Evolutionary conservation across 768 basidiomycete genomes (phyloP), one percentile per base, ranked within the genome.

Genomic region (Suillus subluteus): DNA sequence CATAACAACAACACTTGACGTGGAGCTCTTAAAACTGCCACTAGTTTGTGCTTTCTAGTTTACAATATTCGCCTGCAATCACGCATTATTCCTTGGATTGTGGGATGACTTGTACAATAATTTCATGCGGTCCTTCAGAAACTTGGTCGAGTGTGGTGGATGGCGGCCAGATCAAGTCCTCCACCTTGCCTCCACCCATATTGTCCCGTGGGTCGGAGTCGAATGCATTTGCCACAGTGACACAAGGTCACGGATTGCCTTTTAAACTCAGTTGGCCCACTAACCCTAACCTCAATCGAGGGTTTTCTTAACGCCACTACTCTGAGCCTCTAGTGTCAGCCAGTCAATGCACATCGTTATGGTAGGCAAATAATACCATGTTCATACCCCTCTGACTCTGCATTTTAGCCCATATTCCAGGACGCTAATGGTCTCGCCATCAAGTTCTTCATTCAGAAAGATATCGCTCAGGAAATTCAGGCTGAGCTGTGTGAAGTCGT

Each of bases 371-470:
- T 21, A 16, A 30, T 35, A 43, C 6, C 15, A 6, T 48, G 26
- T 43, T 43, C 18, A 16, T 46, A n/a, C 64, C 13, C n/a, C 26
- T 63, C 30, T 48, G 32, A 37, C 48, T 8, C 18, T 38, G 30
- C 37, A 50, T 62, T 32, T 18, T 67, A 91, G 90, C 87, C 88
- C 58, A 87, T 92, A 66, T 93, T 93, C 65, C 90, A 91, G 74
- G 91, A 91, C 70, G 75, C 71, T 68, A 86, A 84, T 72, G 88
- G 88, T 46, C 76, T 91, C 62, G 85, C 91, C 3, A 78, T 92
- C 82, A 94, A 94, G 73, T 94, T 94, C 74, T 94, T 94, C 75
- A 85, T 94, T 23, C 92, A 94, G 73, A 92, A 91, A 72, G 91
- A 94, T 75, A 81, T 94, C 11, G 77, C 86, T 4, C 82, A 88